Evolutionary conservation across 169 alveolate species (phyloP).

Genomic region (Eimeria necatrix): DNA sequence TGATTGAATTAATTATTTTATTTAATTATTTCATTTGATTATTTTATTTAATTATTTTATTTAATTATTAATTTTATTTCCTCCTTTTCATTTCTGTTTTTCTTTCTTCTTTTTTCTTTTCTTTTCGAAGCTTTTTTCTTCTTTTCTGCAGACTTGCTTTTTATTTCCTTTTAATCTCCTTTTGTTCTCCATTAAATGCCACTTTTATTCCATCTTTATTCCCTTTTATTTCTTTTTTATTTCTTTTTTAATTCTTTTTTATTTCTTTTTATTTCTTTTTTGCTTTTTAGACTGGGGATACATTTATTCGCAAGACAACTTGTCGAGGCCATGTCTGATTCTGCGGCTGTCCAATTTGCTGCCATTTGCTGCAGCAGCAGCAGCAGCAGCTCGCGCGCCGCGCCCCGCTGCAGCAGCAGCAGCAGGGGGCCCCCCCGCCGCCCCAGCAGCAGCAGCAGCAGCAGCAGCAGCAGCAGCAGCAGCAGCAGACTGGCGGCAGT

Average conservation of each 20-base stretch:
- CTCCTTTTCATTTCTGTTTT: no score
- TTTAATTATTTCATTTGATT: no score
- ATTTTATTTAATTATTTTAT: no score
- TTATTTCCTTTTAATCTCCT: not conserved
- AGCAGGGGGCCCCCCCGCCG: no score
- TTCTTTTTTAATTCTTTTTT: not conserved
- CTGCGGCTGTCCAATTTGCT: not conserved
- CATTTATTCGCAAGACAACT: not conserved
- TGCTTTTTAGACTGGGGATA: not conserved
- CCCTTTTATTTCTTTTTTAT: no score
- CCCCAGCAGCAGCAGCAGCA: not conserved
- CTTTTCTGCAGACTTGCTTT: not conserved
- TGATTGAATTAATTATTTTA: no score
- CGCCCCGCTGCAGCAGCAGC: not conserved
- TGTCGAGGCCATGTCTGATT: not conserved
- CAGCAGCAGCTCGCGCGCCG: not conserved
- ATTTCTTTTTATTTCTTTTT: not conserved
- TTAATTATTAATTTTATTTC: no score
- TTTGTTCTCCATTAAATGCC: not conserved
- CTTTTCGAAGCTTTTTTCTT: no score
- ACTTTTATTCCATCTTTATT: not conserved
- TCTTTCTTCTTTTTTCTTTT: no score
- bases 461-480: not conserved
- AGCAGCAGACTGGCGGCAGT: slow-evolving; percentile 10
- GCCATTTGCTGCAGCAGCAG: not conserved